A percentile compares a stretch with the other conserved stretches of the same genome.
Conservation (phyloP, 1,139 yeast species). For the Yamadazyma triangularis region DNA sequence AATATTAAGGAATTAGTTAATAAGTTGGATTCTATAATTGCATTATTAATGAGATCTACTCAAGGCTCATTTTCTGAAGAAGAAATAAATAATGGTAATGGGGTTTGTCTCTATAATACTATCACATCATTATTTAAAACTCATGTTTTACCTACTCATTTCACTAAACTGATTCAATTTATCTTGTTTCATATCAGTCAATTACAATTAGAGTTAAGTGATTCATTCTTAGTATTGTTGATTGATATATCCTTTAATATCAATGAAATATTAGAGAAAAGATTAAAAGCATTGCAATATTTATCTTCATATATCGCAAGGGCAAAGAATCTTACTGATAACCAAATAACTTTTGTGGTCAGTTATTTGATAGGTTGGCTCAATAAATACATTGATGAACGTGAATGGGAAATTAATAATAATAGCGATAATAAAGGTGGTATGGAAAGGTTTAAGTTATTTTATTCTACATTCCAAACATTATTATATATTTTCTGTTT, state of each 20-base stretch:
- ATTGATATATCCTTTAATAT: conserved; percentile 78
- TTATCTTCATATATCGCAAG: conserved; percentile 89
- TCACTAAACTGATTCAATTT: conserved; percentile 86
- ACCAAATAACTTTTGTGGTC: conserved; percentile 74
- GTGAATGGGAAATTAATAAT: conserved; percentile 70
- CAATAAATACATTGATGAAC: conserved; percentile 69
- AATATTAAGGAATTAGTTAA: conserved; percentile 54
- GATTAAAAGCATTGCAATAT: conserved; percentile 89
- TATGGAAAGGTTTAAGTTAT: conserved; percentile 77
- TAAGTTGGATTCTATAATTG: conserved; percentile 68
- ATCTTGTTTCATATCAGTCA: conserved; percentile 79
- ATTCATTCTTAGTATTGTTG: conserved; percentile 75
- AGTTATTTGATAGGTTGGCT: conserved; percentile 82
- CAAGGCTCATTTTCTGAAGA: conserved; percentile 47
- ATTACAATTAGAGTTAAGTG: conserved; percentile 75
- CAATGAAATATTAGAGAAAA: conserved; percentile 62
- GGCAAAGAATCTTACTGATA: conserved; percentile 65
- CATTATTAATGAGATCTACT: conserved; percentile 50
- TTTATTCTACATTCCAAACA: conserved; percentile 93
- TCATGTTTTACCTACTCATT: conserved; percentile 86
- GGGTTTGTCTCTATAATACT: conserved; percentile 71
- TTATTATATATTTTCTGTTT: conserved; percentile 88
- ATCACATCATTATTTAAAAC: conserved; percentile 73
- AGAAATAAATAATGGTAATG: conserved; percentile 55
- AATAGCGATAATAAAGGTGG: conserved; percentile 39